Conservation (phyloP, 352 stramenopile species). For the Globisporangium uncinulatum region DNA sequence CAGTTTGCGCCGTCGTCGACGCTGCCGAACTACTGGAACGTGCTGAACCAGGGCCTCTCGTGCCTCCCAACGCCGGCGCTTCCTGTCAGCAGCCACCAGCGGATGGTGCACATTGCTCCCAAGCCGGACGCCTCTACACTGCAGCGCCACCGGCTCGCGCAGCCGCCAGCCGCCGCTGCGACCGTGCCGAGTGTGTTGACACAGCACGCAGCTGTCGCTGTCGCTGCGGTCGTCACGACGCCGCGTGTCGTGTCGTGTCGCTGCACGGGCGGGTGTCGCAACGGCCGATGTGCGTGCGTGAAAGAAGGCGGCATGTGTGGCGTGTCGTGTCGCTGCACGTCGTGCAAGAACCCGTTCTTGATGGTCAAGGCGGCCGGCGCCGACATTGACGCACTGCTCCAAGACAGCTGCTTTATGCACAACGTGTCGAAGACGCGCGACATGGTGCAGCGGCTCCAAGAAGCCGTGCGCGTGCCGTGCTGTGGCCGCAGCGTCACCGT, state of each 20-base stretch:
- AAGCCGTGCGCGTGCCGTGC: slow-evolving; percentile 60
- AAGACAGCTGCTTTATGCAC: slow-evolving; percentile 85
- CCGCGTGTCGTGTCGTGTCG: slow-evolving; percentile 64
- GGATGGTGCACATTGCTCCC: slow-evolving; percentile 76
- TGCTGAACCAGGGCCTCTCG: slow-evolving; percentile 62
- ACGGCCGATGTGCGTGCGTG: slow-evolving; percentile 76
- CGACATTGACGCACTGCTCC: slow-evolving; percentile 64
- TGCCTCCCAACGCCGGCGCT: slow-evolving; percentile 16
- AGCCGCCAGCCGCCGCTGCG: background rate
- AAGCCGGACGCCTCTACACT: slow-evolving; percentile 37
- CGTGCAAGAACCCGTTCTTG: slow-evolving; percentile 83
- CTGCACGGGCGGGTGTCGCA: slow-evolving; percentile 76
- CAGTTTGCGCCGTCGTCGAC: slow-evolving; percentile 66
- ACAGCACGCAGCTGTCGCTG: background rate
- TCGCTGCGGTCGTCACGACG: background rate
- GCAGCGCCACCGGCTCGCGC: slow-evolving; percentile 10
- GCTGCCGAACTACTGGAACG: slow-evolving; percentile 85
- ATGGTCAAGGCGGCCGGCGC: slow-evolving; percentile 74
- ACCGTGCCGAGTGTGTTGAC: background rate
- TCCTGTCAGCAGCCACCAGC: slow-evolving; percentile 18
- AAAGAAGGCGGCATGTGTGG: slow-evolving; percentile 81
- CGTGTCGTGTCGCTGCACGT: slow-evolving; percentile 70
- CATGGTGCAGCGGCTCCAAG: slow-evolving; percentile 73
- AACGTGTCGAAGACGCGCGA: slow-evolving; percentile 82
- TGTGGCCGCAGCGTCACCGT: slow-evolving; percentile 55